A percentile compares a stretch with the other conserved stretches of the same genome.
These are phyloP conservation scores for Plasmodium blacklocki DNA, from an alignment of 169 alveolate genomes.

Conservation along the genomic window DNA sequence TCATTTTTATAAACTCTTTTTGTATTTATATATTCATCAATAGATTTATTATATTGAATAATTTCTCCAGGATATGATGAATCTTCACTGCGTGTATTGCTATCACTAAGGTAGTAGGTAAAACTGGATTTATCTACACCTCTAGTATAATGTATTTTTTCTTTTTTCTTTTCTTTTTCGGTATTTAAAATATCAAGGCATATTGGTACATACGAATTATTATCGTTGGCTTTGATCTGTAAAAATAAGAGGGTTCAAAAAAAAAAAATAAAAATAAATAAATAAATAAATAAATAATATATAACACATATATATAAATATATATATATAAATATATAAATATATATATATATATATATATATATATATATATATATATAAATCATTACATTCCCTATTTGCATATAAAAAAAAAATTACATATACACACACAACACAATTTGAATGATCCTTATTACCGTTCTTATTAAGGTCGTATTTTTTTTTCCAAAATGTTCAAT, in stretches of 20 bases:
- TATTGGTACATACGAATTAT: constrained; percentile 49
- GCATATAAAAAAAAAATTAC: no score
- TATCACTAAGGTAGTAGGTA: constrained; percentile 20
- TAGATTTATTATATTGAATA: constrained; percentile 40
- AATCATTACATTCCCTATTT: no score
- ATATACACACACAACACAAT: no score
- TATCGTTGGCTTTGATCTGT: constrained; percentile 13
- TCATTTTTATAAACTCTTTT: constrained; percentile 49
- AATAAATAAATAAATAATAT: not conserved
- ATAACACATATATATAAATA: not conserved
- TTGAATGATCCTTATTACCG: constrained; percentile 12
- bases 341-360: no score
- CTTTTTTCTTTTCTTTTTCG: constrained; percentile 48
- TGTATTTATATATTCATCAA: constrained; percentile 62
- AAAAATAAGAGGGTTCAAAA: not conserved
- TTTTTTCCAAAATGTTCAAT: constrained; percentile 57
- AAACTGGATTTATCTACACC: constrained; percentile 18
- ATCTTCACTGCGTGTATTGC: constrained; percentile 19
- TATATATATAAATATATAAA: no score
- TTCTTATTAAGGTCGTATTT: constrained; percentile 57
- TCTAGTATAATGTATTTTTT: constrained; percentile 46
- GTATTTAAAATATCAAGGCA: constrained; percentile 65
- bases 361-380: no score
- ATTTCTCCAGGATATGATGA: constrained; percentile 27
- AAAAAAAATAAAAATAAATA: constrained; percentile 2